Evolutionary conservation across 805 yeast genomes (phyloP), one percentile per base, ranked within the genome.

Genomic region (Metschnikowia sp.): DNA sequence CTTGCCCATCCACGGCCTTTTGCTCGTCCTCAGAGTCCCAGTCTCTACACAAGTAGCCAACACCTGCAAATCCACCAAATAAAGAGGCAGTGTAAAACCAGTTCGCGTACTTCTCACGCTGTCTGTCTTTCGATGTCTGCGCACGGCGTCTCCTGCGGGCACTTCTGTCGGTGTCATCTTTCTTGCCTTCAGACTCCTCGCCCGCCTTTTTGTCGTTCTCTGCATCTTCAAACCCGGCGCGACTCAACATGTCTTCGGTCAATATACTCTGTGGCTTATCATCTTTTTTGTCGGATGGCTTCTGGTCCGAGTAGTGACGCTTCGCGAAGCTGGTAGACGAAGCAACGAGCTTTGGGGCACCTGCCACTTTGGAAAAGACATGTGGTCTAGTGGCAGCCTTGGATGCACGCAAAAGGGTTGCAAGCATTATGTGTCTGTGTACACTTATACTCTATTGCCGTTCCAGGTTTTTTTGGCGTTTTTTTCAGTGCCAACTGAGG

Each of bases 71-170:
- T 11, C 75, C 74, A 26, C 75, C 78, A 35, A 82, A 82, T 28
- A 84, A 76, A 12, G 80, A 72, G 26, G 81, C 61, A 40, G 83
- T 67, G 67, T 87, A 87, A 59, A 86, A 82, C 69, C 84, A 70
- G 62, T 83, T 86, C 48, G 96, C 90, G 54, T 83, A 79, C 62
- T 78, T 79, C 64, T 91, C 97, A 64, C 96, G 84, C 70, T 86
- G 88, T 61, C 79, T 76, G 65, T 88, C 96, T 29, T 86, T 77
- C 5, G 91, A 79, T 2, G 91, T 82, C 57, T 70, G 74, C 1
- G 72, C 74, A 50, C 77, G 72, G 72, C 55, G 63, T 56, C 69
- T 66, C 56, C 67, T 62, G 40, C 62, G 42, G 15, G 58, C 41
- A 35, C 53, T 42, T 37, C 49, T 37, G 38, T 51, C 63, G 13